Base-by-base conservation (phyloP, 2,329 filamentous ascomycete genomes). In the Aspergillus sp. region DNA sequence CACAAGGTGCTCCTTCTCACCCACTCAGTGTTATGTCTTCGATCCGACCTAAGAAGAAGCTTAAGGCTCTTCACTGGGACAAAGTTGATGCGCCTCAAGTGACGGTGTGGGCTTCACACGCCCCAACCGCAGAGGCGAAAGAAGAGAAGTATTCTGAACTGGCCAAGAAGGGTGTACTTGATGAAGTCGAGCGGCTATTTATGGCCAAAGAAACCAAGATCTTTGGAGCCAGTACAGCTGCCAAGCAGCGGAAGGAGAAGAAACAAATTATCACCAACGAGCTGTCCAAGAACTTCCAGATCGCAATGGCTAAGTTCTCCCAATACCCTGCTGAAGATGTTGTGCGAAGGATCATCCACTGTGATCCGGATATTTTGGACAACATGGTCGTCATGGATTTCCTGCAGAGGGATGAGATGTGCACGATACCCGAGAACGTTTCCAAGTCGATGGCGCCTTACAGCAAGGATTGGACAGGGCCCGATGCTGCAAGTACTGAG, bases 61-160 rank as follows among this genome's bases (percentile, higher is more conserved):
- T 98, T 68, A 98, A 98, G 81, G 91, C 91, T 46, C 78, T 98
- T 55, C 93, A 98, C 72, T 97, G 93, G 91, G 93, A 98, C 71
- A 97, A 97, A 75, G 89, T 98, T 43, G 93, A 98, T 68, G 81
- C 87, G 42, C 88, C 90, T 19, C 83, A 93, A 64, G 86, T 89
- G 40, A 96, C 91, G 42, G 88, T 96, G 57, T 97, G 91, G 91
- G 90, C 90, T 30, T 78, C 82, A 6, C 89, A 95, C 65, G 81
- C 87, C 28, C 86, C 88, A 5, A 94, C 88, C n/a, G 81, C 83
- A 5, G 85, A 94, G 63, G 87, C 86, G 48, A 88, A 90, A 61
- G 93, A 98, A 70, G 88, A 95, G 69, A 96, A 96, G 67, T 97
- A 97, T 62, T 82, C 86, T 33, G 93, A 97, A 60, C 78, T 98